phyloP scores from a whole-genome alignment of 495 filamentous ascomycete genomes.

The Penicillium simplicissimum region DNA sequence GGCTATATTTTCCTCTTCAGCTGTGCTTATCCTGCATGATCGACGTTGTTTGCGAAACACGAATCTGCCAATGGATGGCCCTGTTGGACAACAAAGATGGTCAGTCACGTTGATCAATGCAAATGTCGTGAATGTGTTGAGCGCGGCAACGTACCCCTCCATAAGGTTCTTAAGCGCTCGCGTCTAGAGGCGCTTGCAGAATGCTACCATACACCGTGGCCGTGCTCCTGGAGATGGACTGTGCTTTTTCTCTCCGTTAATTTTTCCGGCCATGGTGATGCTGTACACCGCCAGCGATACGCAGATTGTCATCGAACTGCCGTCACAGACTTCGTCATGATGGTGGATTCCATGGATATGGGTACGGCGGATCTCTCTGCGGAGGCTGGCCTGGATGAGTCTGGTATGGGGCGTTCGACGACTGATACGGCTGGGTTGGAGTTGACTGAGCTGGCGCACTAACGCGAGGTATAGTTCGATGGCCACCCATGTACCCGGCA shows the following conservation, averaged over 20 bases:
- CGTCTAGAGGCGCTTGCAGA: background rate
- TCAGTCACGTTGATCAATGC: background rate
- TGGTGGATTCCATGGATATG: slow-evolving; percentile 18
- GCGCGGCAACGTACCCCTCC: background rate
- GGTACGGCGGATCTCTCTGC: slow-evolving; percentile 16
- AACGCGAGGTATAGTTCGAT: slow-evolving; percentile 8
- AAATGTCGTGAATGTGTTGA: background rate
- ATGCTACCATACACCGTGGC: background rate
- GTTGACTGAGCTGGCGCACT: slow-evolving; percentile 9
- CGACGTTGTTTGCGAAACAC: background rate
- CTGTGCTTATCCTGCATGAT: slow-evolving; percentile 4
- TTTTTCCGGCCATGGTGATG: background rate
- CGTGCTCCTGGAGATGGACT: background rate
- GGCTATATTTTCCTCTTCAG: slow-evolving; percentile 7
- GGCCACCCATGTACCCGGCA: slow-evolving; percentile 1
- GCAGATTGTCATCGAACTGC: background rate
- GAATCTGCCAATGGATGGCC: background rate
- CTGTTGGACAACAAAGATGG: background rate
- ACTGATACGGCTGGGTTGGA: slow-evolving; percentile 7
- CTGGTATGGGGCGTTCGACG: slow-evolving; percentile 7
- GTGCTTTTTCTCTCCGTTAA: background rate
- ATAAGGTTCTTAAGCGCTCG: background rate
- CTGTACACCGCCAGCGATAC: background rate
- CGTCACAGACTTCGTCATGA: slow-evolving; percentile 4
- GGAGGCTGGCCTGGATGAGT: slow-evolving; percentile 1